These are phyloP conservation scores for Sonneratia alba DNA, from an alignment of 345 rosid genomes.

Conservation along the genomic window DNA sequence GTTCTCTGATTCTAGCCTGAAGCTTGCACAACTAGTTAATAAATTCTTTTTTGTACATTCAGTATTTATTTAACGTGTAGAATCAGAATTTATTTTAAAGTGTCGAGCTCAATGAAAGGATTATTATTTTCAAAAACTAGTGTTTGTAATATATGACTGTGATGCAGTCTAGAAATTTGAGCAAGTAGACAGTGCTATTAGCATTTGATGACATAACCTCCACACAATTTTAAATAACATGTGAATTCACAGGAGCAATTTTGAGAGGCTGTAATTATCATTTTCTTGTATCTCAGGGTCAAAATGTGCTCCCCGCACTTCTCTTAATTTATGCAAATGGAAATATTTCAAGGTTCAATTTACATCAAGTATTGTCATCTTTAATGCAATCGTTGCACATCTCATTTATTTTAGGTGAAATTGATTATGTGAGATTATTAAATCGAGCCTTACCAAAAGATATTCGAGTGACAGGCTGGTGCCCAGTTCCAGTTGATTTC, in stretches of 20 bases:
- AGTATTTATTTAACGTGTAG: neutral
- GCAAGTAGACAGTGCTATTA: neutral
- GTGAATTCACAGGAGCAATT: neutral
- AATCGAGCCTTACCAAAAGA: constrained; percentile 88
- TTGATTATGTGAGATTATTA: constrained; percentile 78
- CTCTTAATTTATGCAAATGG: neutral
- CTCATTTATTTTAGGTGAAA: constrained; percentile 44
- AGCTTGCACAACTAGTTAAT: neutral
- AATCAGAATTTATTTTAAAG: neutral
- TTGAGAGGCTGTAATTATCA: neutral
- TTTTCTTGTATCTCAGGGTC: neutral
- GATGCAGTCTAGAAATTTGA: neutral
- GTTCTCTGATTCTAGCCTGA: neutral
- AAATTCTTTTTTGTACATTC: neutral
- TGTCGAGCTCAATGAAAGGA: neutral
- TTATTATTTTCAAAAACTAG: neutral
- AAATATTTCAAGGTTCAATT: neutral
- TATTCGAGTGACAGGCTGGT: constrained; percentile 85
- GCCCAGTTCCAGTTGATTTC: constrained; percentile 74
- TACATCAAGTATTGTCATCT: neutral
- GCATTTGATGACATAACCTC: neutral
- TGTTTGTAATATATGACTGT: neutral
- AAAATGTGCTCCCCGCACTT: neutral
- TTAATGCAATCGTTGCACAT: constrained; percentile 12
- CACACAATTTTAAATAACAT: neutral